phyloP scores from a whole-genome alignment of 2,329 filamentous ascomycete species.

The Arthroderma sp. region DNA sequence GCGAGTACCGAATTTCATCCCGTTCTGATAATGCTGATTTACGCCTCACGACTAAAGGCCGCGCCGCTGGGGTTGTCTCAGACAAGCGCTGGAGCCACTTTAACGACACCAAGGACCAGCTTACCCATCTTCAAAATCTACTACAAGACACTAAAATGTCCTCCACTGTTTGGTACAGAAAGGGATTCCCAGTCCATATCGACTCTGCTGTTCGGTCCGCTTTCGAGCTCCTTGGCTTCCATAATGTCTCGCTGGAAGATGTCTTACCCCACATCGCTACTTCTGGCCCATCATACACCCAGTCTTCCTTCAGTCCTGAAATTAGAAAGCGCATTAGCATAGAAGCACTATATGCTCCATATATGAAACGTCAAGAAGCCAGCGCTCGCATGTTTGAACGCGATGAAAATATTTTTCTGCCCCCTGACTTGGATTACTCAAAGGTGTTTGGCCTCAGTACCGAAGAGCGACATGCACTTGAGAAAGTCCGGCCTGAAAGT shows the following conservation, averaged over 20 bases:
- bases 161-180: constrained; percentile 52
- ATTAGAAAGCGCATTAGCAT: constrained; percentile 61
- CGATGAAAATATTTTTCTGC: constrained; percentile 64
- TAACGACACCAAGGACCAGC: constrained; percentile 50
- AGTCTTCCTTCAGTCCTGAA: constrained; percentile 37
- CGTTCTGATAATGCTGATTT: constrained; percentile 89
- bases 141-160: constrained; percentile 48
- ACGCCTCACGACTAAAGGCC: constrained; percentile 67
- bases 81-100: constrained; percentile 65
- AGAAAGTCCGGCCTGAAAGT: constrained; percentile 61
- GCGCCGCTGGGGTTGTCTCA: constrained; percentile 62
- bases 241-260: constrained; percentile 44
- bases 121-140: constrained; percentile 49
- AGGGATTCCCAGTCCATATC: constrained; percentile 55
- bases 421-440: constrained; percentile 63
- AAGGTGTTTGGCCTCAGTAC: constrained; percentile 59
- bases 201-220: constrained; percentile 58
- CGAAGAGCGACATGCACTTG: constrained; percentile 63
- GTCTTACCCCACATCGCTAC: constrained; percentile 43
- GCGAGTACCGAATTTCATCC: constrained; percentile 86
- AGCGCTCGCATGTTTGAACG: constrained; percentile 54
- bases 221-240: constrained; percentile 64
- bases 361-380: constrained; percentile 59
- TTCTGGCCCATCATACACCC: constrained; percentile 28
- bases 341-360: constrained; percentile 76